These are phyloP conservation scores for Cadophora gregata DNA, from an alignment of 2,329 filamentous ascomycete genomes.

Conservation along the genomic window DNA sequence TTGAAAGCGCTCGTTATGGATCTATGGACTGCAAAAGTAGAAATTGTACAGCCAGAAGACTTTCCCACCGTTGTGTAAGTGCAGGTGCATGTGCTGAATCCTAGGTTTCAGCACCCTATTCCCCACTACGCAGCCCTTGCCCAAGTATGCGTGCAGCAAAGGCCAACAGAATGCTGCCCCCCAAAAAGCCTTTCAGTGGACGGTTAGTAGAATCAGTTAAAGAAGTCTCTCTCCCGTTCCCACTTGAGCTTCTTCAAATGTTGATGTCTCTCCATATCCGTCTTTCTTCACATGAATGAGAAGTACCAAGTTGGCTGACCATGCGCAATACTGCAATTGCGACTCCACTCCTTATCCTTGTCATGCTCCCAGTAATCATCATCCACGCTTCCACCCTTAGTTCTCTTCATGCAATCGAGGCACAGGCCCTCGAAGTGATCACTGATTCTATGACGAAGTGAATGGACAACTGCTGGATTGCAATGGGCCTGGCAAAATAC, in stretches of 20 bases:
- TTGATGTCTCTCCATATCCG: neutral
- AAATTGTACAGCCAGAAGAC: too few relatives aligned
- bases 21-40: neutral
- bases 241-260: neutral
- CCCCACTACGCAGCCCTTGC: too few relatives aligned
- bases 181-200: too few relatives aligned
- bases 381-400: neutral
- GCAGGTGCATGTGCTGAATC: too few relatives aligned
- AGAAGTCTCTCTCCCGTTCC: too few relatives aligned
- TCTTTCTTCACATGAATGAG: constrained; percentile 20
- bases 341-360: constrained; percentile 11
- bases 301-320: constrained; percentile 31
- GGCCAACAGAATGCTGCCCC: too few relatives aligned
- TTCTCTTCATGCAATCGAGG: constrained; percentile 29
- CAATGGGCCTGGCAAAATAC: neutral
- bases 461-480: neutral
- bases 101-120: too few relatives aligned
- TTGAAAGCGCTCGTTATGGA: too few relatives aligned
- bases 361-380: neutral
- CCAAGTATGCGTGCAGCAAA: too few relatives aligned
- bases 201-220: too few relatives aligned
- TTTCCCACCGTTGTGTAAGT: too few relatives aligned
- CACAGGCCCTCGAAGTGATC: constrained; percentile 30
- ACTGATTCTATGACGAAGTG: neutral
- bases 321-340: constrained; percentile 24